Evolutionary conservation across 495 filamentous ascomycete genomes (phyloP), one percentile per base, ranked within the genome.

Genomic region (Staphylotrichum longicolle): DNA sequence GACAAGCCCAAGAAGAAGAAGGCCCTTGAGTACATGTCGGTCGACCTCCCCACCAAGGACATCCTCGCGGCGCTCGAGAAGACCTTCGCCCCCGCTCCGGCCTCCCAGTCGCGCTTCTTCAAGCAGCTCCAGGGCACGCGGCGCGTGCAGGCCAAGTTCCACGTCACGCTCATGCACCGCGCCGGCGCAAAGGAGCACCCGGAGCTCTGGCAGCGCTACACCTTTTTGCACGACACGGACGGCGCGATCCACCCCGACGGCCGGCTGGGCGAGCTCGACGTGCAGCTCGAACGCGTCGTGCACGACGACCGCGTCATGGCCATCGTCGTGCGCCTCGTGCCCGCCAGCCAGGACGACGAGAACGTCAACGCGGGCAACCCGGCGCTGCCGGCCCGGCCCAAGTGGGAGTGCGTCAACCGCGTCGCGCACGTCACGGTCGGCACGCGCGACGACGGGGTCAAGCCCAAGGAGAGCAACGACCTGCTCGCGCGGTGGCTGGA

Each of bases 381-480:
- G 12, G 57, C 15, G 1, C n/a, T 42, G 37, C 45, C 50, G 6
- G 54, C 55, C 4, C 34, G 54, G 57, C 68, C 68, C 2, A 68
- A 72, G 54, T 91, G 90, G 79, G 76, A 86, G 44, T 93, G 85
- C 51, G 80, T 83, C 11, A 98, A 98, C 70, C 69, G 76, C 34
- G 79, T 93, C n/a, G 83, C 91, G 14, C 94, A 98, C 72, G 80
- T 98, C 51, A 98, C 94, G 2, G 80, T 97, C 15, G 94, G 94
- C 3, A 98, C 94, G 1, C 83, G 83, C 30, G 75, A 81, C 58
- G 74, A 78, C 57, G 66, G 76, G 7, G 84, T 98, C 63, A 96
- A 96, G 75, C 94, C 94, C 2, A 90, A 88, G 77, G 93, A 98
- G 78, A 93, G 92, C 67, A 98, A 98, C 67, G 87, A 90, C 61